These are phyloP conservation scores for Stachybotrys chartarum DNA, from an alignment of 2,329 filamentous ascomycete genomes.

Conservation along the genomic window DNA sequence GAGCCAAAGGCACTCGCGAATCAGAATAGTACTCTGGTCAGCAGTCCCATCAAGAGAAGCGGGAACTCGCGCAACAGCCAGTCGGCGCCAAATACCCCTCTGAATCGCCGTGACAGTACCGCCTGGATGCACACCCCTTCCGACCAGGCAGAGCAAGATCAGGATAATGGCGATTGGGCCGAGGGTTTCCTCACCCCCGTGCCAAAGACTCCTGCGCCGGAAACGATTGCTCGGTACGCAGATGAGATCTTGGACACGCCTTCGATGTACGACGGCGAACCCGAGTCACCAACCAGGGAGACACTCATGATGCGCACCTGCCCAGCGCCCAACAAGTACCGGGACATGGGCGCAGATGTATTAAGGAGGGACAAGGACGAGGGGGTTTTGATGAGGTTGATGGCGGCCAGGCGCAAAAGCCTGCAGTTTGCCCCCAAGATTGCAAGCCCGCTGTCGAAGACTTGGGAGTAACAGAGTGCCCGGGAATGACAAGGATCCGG, in stretches of 20 bases:
- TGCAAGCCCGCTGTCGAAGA: slow-evolving; percentile 60
- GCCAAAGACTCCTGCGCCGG: slow-evolving; percentile 51
- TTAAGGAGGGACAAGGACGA: slow-evolving; percentile 46
- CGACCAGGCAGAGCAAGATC: slow-evolving; percentile 29
- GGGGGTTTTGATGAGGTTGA: slow-evolving; percentile 53
- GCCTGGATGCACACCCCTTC: slow-evolving; percentile 50
- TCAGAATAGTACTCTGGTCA: slow-evolving; percentile 53
- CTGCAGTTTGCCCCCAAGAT: slow-evolving; percentile 70
- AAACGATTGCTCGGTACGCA: slow-evolving; percentile 45
- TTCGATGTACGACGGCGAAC: slow-evolving; percentile 20
- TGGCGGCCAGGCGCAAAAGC: slow-evolving; percentile 70
- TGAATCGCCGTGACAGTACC: slow-evolving; percentile 46
- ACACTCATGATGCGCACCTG: slow-evolving; percentile 44
- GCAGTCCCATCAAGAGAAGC: slow-evolving; percentile 24
- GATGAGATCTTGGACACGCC: slow-evolving; percentile 43
- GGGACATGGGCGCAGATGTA: slow-evolving; percentile 35
- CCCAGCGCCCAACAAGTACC: slow-evolving; percentile 43
- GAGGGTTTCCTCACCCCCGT: slow-evolving; percentile 44
- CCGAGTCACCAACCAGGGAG: slow-evolving; percentile 23
- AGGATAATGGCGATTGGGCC: slow-evolving; percentile 33
- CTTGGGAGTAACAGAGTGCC: slow-evolving; percentile 28
- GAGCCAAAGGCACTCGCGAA: slow-evolving; percentile 66
- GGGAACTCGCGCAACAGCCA: slow-evolving; percentile 15
- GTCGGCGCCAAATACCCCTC: slow-evolving; percentile 38
- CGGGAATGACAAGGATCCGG: background rate